phyloP scores from a whole-genome alignment of 2,329 filamentous ascomycete genomes.

The Penicillium italicum region DNA sequence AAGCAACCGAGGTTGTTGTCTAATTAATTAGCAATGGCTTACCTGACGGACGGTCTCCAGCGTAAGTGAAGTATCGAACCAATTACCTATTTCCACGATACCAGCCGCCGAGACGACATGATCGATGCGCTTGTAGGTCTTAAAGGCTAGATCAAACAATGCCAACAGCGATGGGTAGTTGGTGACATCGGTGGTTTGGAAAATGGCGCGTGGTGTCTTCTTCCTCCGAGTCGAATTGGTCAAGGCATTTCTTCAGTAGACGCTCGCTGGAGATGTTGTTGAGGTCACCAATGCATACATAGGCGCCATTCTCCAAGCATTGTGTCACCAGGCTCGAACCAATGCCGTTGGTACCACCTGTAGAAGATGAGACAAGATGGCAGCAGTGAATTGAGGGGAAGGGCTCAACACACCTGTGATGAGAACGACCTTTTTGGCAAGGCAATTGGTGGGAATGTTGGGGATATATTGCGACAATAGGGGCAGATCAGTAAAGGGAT shows the following conservation, averaged over 20 bases:
- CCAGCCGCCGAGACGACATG: conserved; percentile 50
- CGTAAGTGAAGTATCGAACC: conserved; percentile 46
- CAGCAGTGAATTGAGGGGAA: background rate
- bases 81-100: conserved; percentile 44
- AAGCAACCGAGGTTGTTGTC: background rate
- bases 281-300: conserved; percentile 47
- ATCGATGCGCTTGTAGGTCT: conserved; percentile 48
- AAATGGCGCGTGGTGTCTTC: conserved; percentile 30
- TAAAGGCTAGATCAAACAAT: conserved; percentile 47
- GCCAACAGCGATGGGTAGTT: conserved; percentile 46
- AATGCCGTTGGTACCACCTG: conserved; percentile 47
- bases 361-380: background rate
- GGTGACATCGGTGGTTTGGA: conserved; percentile 46
- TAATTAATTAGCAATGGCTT: conserved; percentile 1
- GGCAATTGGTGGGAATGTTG: conserved; percentile 14
- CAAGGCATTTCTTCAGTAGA: conserved; percentile 21
- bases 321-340: conserved; percentile 42
- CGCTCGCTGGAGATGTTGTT: conserved; percentile 33
- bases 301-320: conserved; percentile 39
- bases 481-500: conserved; percentile 2
- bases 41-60: conserved; percentile 44
- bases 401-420: conserved; percentile 17
- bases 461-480: conserved; percentile 22
- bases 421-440: conserved; percentile 20
- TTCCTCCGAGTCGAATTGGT: conserved; percentile 13